Percentiles rank a stretch among this genome's conserved stretches.
Conservation (phyloP, 2,329 filamentous ascomycete species). For the Geosmithia flava region DNA sequence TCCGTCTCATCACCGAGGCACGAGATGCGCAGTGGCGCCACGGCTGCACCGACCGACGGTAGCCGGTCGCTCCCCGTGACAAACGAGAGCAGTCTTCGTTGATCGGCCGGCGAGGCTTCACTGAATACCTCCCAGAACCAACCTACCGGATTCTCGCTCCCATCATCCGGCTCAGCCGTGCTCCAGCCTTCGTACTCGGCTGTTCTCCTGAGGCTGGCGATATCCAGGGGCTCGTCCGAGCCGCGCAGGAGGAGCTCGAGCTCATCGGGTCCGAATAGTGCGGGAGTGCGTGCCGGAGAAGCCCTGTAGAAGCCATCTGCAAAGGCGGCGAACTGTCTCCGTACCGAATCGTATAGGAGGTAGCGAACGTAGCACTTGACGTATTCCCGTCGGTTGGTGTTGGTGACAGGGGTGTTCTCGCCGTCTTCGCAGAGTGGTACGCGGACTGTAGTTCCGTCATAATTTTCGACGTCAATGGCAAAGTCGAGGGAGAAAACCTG, state of each 20-base stretch:
- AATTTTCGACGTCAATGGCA: slow-evolving; percentile 63
- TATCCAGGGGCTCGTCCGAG: slow-evolving; percentile 73
- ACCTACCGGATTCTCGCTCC: slow-evolving; percentile 52
- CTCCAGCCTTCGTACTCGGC: slow-evolving; percentile 77
- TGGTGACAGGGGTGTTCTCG: slow-evolving; percentile 67
- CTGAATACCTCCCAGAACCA: slow-evolving; percentile 90
- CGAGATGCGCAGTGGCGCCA: slow-evolving; percentile 61
- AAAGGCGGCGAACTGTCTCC: slow-evolving; percentile 83
- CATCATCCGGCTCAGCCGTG: slow-evolving; percentile 36
- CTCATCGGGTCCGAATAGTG: slow-evolving; percentile 79
- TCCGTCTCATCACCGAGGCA: slow-evolving; percentile 64
- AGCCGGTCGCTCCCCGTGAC: slow-evolving; percentile 87
- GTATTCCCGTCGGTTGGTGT: slow-evolving; percentile 71
- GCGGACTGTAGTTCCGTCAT: slow-evolving; percentile 57
- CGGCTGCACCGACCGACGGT: slow-evolving; percentile 75
- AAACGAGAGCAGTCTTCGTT: slow-evolving; percentile 71
- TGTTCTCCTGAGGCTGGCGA: slow-evolving; percentile 61
- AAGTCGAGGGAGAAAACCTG: slow-evolving; percentile 73
- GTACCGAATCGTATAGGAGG: slow-evolving; percentile 64
- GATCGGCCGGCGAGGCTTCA: slow-evolving; percentile 49
- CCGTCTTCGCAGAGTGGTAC: slow-evolving; percentile 65
- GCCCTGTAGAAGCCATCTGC: slow-evolving; percentile 90
- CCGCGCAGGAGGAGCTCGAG: slow-evolving; percentile 81
- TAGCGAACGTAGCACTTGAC: slow-evolving; percentile 76
- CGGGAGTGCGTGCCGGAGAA: slow-evolving; percentile 77